These are phyloP conservation scores for Talaromyces atroroseus DNA, from an alignment of 2,329 filamentous ascomycete genomes.

Conservation along the genomic window DNA sequence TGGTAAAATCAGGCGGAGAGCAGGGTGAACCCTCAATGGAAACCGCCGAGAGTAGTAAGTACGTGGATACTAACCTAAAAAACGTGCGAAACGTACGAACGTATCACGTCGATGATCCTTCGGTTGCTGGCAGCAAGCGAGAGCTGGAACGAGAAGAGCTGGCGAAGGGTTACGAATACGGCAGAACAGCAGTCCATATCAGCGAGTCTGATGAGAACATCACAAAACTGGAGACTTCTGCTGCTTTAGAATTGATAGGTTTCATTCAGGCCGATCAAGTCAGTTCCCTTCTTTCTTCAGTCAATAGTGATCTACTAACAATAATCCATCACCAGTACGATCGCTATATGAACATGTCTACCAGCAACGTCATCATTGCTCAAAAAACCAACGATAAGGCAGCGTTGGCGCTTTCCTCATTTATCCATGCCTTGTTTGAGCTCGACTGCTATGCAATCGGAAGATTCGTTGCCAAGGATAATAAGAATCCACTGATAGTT, in stretches of 20 bases:
- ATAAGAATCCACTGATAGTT: slow-evolving; percentile 69
- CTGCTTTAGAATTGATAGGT: slow-evolving; percentile 74
- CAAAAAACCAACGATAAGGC: slow-evolving; percentile 76
- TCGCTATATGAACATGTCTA: slow-evolving; percentile 78
- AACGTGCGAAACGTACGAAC: slow-evolving; percentile 70
- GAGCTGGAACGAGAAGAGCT: slow-evolving; percentile 78
- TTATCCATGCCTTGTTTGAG: slow-evolving; percentile 82
- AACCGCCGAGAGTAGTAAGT: slow-evolving; percentile 15
- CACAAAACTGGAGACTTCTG: slow-evolving; percentile 74
- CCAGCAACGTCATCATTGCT: slow-evolving; percentile 69
- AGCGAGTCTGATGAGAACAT: slow-evolving; percentile 80
- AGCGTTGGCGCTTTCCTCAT: slow-evolving; percentile 75
- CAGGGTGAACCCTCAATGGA: slow-evolving; percentile 49
- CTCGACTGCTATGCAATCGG: slow-evolving; percentile 81
- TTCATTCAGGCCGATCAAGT: slow-evolving; percentile 73
- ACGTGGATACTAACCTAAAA: slow-evolving; percentile 45
- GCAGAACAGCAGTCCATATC: slow-evolving; percentile 84
- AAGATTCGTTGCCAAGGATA: slow-evolving; percentile 76
- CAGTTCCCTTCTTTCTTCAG: slow-evolving; percentile 19
- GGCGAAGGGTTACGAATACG: slow-evolving; percentile 92
- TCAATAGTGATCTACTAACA: slow-evolving; percentile 1
- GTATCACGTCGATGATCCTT: slow-evolving; percentile 74
- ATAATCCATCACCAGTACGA: slow-evolving; percentile 56
- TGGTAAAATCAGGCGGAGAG: slow-evolving; percentile 48
- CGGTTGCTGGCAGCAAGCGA: slow-evolving; percentile 68